Evolutionary conservation across 129 eudicot genomes (phyloP), one percentile per base, ranked within the genome.

Genomic region (Centella asiatica): DNA sequence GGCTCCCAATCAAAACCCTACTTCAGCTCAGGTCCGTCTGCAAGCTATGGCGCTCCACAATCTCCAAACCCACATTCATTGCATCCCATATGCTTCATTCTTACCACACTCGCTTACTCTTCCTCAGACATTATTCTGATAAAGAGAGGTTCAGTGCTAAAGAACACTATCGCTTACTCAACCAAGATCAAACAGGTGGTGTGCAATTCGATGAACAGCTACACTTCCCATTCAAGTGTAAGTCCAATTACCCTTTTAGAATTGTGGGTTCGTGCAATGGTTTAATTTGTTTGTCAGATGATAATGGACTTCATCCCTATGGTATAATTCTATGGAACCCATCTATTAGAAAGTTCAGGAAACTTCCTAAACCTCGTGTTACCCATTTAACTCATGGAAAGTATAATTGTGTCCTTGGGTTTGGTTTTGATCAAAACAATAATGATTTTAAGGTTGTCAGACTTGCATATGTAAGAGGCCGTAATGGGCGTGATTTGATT

Each of bases 371-470:
- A 36, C 64, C 64, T 37, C 15, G 64, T 0, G 46, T 52, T 53
- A 70, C 69, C 0, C 64, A 64, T 64, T 4, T 59, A 63, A 1
- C 29, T 23, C 23, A 59, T 59, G 47, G 47, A 24, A 64, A 37
- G 53, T 69, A 81, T 59, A 57, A 60, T 14, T 36, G 60, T 24
- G 72, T 73, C 74, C 50, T 69, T 31, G 92, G 95, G 31, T 81
- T 87, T 7, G 95, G 95, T 34, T 78, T 80, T 28, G 80, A 83
- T 77, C 42, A 37, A 0, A 0, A 19, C 20, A 65, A 15, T 0
- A 75, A 81, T 25, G 92, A 83, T 60, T 83, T 74, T 33, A 73
- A 80, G 45, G 68, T 83, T 0, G 73, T 87, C 17, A 55, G 72
- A 3, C 64, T 87, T 17, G 75, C 83, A 15, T 76, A 70, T 36